A percentile compares a stretch with the other conserved stretches of the same genome.
phyloP scores from a whole-genome alignment of 2,329 filamentous ascomycete species.

The Colletotrichum sidae region DNA sequence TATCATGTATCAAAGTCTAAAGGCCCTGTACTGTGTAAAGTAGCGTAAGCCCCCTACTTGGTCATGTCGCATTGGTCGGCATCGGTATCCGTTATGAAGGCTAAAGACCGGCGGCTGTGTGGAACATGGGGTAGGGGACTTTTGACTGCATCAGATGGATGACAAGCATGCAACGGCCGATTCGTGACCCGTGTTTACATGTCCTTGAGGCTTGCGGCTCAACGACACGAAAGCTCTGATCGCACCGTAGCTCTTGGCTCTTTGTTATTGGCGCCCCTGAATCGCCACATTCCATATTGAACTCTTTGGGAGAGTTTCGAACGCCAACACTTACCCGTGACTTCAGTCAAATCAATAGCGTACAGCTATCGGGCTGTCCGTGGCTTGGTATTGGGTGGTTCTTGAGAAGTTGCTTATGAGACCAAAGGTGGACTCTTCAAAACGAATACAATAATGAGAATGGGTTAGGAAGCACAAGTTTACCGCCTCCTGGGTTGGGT shows the following conservation, averaged over 20 bases:
- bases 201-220: not conserved
- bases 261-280: not conserved
- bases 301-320: not conserved
- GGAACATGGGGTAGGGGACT: not conserved
- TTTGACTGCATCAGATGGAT: not conserved
- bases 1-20: slow-evolving; percentile 14
- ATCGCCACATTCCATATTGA: slow-evolving; percentile 7
- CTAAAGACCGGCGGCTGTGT: not conserved
- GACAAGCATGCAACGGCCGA: slow-evolving; percentile 1
- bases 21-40: too few relatives aligned
- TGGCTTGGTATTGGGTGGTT: too few relatives aligned
- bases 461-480: too few relatives aligned
- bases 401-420: too few relatives aligned
- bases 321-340: too few relatives aligned
- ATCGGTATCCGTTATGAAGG: not conserved
- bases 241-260: slow-evolving; percentile 3
- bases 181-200: not conserved
- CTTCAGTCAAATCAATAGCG: too few relatives aligned
- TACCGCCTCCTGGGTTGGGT: too few relatives aligned
- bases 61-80: not conserved
- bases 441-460: too few relatives aligned
- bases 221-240: slow-evolving; percentile 15
- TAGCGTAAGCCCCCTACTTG: not conserved
- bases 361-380: too few relatives aligned
- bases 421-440: too few relatives aligned